Percentiles rank a stretch among this genome's conserved stretches.
Conservation (phyloP, 805 yeast species). For the Pichia nanzhaoensis region DNA sequence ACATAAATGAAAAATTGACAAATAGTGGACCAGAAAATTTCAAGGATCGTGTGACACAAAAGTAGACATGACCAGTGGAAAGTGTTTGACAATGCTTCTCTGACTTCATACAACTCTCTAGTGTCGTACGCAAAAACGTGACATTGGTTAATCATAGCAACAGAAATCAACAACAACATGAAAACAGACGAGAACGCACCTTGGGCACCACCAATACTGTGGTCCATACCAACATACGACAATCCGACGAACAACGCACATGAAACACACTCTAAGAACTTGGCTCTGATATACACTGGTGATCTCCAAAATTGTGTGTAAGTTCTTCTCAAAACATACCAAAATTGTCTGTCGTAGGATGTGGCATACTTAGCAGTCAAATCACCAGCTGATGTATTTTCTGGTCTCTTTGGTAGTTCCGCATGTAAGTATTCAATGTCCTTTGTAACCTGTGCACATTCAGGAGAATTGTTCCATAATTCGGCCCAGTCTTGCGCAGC, state of each 20-base stretch:
- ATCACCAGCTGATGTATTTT: slow-evolving; percentile 24
- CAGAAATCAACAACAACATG: slow-evolving; percentile 48
- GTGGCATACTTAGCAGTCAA: slow-evolving; percentile 34
- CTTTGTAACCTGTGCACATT: slow-evolving; percentile 22
- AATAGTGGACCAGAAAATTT: slow-evolving; percentile 51
- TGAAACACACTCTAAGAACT: slow-evolving; percentile 34
- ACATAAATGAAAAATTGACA: slow-evolving; percentile 42
- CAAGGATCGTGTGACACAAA: slow-evolving; percentile 48
- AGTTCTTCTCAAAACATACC: slow-evolving; percentile 34
- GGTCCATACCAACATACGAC: slow-evolving; percentile 54
- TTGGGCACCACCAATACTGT: slow-evolving; percentile 50
- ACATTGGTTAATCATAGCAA: slow-evolving; percentile 58
- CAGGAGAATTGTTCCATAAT: slow-evolving; percentile 43
- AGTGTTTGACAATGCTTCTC: slow-evolving; percentile 67
- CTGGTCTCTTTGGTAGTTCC: slow-evolving; percentile 13
- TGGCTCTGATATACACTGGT: slow-evolving; percentile 43
- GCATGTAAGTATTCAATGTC: slow-evolving; percentile 27
- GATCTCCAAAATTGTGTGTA: slow-evolving; percentile 41
- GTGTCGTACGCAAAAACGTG: slow-evolving; percentile 53
- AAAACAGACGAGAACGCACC: slow-evolving; percentile 47
- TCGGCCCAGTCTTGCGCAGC: slow-evolving; percentile 56
- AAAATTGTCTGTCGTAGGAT: slow-evolving; percentile 35
- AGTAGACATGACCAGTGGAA: slow-evolving; percentile 64
- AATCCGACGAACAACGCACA: slow-evolving; percentile 58
- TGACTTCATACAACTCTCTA: slow-evolving; percentile 62